Evolutionary conservation across 352 stramenopile species (phyloP).

Genomic region (Pythium diclinum): DNA sequence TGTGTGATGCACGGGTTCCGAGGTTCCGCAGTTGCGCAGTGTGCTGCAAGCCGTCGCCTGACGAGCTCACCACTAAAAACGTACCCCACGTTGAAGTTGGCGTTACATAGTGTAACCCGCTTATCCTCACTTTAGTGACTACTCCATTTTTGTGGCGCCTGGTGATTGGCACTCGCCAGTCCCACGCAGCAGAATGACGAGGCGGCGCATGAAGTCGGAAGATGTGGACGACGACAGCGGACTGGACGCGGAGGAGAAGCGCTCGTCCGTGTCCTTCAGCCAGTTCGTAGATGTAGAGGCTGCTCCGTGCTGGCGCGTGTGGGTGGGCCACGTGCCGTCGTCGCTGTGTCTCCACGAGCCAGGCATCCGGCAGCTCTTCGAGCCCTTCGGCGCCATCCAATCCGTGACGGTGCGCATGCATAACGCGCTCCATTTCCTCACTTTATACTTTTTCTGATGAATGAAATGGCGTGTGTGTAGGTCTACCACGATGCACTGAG

Average conservation of each 20-base stretch:
- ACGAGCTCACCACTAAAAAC: too few relatives aligned
- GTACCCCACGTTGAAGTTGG: background rate
- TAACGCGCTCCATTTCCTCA: background rate
- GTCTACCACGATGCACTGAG: constrained; percentile 70
- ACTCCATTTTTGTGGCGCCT: background rate
- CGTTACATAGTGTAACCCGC: too few relatives aligned
- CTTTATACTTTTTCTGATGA: background rate
- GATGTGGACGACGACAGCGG: background rate
- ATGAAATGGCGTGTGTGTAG: constrained; percentile 34
- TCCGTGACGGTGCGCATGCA: constrained; percentile 39
- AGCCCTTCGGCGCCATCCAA: constrained; percentile 42
- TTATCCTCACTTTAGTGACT: background rate
- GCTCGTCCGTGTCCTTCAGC: background rate
- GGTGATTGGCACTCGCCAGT: background rate
- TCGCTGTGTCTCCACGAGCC: constrained; percentile 54
- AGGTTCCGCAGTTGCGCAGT: background rate
- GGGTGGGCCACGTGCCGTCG: constrained; percentile 52
- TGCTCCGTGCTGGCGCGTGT: constrained; percentile 30
- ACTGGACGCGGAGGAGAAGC: background rate
- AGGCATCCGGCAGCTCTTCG: constrained; percentile 46
- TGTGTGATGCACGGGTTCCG: background rate
- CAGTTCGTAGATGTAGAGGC: background rate
- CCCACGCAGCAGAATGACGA: background rate
- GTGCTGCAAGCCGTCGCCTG: too few relatives aligned
- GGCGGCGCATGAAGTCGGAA: background rate